Conservation (phyloP, 805 yeast species). For the Candida schatavii region DNA sequence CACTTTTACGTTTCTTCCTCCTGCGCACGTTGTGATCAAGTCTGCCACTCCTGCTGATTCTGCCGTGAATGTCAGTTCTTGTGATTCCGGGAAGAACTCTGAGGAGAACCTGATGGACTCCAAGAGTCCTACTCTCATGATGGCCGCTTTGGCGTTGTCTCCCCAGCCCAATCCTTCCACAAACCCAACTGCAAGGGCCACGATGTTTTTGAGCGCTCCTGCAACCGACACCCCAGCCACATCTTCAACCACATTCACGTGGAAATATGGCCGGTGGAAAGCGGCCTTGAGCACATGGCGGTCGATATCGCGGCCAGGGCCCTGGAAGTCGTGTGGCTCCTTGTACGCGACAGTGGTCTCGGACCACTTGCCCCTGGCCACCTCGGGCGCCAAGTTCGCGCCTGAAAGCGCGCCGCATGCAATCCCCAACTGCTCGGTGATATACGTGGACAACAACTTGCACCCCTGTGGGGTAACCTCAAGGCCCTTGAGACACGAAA, state of each 20-base stretch:
- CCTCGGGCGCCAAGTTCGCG: constrained; percentile 96
- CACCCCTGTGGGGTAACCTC: constrained; percentile 86
- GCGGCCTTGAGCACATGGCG: constrained; percentile 67
- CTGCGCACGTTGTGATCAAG: constrained; percentile 94
- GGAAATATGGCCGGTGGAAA: constrained; percentile 98
- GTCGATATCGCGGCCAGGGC: constrained; percentile 70
- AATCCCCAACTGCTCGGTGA: constrained; percentile 77
- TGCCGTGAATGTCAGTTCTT: constrained; percentile 79
- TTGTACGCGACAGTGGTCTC: constrained; percentile 96
- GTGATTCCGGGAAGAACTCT: constrained; percentile 68
- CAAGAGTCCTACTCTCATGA: constrained; percentile 91
- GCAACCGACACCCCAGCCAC: constrained; percentile 96
- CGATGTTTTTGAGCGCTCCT: constrained; percentile 95
- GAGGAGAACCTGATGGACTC: constrained; percentile 79
- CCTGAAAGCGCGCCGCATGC: constrained; percentile 97
- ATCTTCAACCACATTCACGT: constrained; percentile 87
- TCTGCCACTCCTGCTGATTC: constrained; percentile 99
- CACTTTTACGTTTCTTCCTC: constrained; percentile 94
- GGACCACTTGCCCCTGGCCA: constrained; percentile 93
- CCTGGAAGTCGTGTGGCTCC: constrained; percentile 65
- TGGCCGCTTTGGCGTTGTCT: constrained; percentile 96
- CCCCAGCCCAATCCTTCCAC: constrained; percentile 99
- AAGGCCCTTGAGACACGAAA: constrained; percentile 94
- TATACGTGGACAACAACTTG: constrained; percentile 73
- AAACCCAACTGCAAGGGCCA: constrained; percentile 95